phyloP scores from a whole-genome alignment of 106 monocot genomes.

The Dendrobium huoshanense region DNA sequence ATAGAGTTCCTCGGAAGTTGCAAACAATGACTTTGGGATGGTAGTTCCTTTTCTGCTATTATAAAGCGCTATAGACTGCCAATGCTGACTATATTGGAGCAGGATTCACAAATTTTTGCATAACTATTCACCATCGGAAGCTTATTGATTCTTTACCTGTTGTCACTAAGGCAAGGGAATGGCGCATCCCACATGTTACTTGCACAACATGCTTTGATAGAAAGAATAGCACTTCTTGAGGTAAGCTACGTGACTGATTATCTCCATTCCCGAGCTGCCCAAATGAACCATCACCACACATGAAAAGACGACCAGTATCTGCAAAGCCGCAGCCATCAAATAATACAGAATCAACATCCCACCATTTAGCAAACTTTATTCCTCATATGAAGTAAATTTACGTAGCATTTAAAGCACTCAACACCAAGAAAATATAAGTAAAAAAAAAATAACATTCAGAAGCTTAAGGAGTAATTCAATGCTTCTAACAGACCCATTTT shows the following conservation, averaged over 20 bases:
- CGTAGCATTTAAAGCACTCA: not conserved
- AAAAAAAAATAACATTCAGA: not conserved
- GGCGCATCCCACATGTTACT: constrained; percentile 75
- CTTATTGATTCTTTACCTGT: constrained; percentile 28
- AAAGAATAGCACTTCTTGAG: constrained; percentile 46
- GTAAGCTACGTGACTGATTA: constrained; percentile 32
- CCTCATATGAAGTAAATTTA: not conserved
- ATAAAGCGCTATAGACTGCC: not conserved
- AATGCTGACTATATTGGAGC: not conserved
- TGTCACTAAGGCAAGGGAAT: constrained; percentile 47
- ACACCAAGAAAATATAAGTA: not conserved
- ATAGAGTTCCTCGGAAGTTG: not conserved
- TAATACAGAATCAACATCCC: not conserved
- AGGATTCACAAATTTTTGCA: not conserved
- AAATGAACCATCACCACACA: constrained; percentile 83
- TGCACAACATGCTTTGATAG: constrained; percentile 41
- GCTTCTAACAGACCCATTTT: too few relatives aligned
- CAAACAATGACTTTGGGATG: not conserved
- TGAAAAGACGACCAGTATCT: constrained; percentile 51
- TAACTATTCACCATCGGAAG: not conserved
- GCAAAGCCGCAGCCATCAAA: constrained; percentile 8
- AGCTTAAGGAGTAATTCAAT: too few relatives aligned
- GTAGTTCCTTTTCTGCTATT: not conserved
- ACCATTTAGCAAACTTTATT: not conserved
- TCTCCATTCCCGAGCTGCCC: constrained; percentile 72